Conservation (phyloP, 768 basidiomycete genomes). For the Suillus subaureus region DNA sequence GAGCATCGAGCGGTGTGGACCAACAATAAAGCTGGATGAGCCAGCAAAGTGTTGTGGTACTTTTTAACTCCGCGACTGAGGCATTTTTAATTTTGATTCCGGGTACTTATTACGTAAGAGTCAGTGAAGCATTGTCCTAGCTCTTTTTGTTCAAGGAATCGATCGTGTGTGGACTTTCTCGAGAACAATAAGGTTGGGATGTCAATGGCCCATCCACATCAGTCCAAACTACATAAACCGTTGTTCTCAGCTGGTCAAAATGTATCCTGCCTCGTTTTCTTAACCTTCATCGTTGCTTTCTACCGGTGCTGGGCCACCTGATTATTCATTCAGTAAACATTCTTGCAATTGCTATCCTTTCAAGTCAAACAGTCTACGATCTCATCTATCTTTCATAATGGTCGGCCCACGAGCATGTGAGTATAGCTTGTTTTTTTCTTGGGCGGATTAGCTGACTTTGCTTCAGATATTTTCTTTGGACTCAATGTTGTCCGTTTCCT, state of each 20-base stretch:
- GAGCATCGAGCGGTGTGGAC: background rate
- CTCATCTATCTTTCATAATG: conserved; percentile 18
- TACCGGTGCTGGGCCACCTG: conserved; percentile 36
- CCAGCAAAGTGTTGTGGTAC: background rate
- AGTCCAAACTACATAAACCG: conserved; percentile 25
- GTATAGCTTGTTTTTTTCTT: conserved; percentile 23
- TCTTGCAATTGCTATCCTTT: conserved; percentile 13
- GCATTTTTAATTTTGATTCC: conserved; percentile 12
- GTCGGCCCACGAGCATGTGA: conserved; percentile 45
- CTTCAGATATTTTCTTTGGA: conserved; percentile 63
- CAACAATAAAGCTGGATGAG: background rate
- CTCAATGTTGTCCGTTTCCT: conserved; percentile 80
- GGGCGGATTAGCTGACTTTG: conserved; percentile 7
- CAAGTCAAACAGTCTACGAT: conserved; percentile 1
- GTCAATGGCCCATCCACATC: conserved; percentile 17
- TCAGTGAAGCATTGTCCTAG: conserved; percentile 11
- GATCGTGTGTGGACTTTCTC: conserved; percentile 10
- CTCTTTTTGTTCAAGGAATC: conserved; percentile 12
- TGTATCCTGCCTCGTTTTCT: conserved; percentile 9
- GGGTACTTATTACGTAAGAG: conserved; percentile 11
- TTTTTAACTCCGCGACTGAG: conserved; percentile 13
- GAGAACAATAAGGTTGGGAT: conserved; percentile 33
- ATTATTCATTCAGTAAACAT: conserved; percentile 18
- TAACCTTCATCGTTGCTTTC: conserved; percentile 12
- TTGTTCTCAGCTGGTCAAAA: conserved; percentile 1